Conservation (phyloP, 176 grass and related monocot genomes). For the Guadua angustifolia region DNA sequence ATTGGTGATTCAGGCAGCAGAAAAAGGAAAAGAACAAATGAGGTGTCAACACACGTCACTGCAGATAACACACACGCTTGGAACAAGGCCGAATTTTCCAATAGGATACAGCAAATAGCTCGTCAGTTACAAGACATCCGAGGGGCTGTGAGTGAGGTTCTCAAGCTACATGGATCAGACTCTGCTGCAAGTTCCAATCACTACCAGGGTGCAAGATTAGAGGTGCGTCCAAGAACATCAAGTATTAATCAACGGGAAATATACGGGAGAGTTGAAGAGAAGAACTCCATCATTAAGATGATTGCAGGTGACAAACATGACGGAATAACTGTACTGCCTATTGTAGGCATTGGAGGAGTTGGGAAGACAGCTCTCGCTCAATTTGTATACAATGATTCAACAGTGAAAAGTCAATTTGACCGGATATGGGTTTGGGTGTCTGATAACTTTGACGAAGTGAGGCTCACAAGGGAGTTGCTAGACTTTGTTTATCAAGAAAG, state of each 20-base stretch:
- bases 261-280: slow-evolving; percentile 22
- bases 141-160: neutral
- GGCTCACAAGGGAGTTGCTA: slow-evolving; percentile 25
- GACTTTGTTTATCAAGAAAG: slow-evolving; percentile 9
- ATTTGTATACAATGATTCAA: too few species aligned
- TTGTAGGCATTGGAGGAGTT: too few species aligned
- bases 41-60: too few species aligned
- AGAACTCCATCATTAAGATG: slow-evolving; percentile 3
- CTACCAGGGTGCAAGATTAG: too few species aligned
- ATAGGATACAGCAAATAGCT: neutral
- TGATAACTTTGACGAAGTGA: neutral
- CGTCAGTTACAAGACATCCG: neutral
- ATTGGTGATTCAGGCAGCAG: too few species aligned
- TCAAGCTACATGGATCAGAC: neutral
- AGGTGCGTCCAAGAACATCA: too few species aligned
- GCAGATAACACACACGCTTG: neutral
- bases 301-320: neutral
- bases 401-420: too few species aligned
- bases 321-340: neutral
- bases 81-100: neutral
- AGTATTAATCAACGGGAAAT: neutral
- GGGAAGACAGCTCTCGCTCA: too few species aligned
- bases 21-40: too few species aligned
- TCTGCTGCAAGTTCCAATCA: neutral
- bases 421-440: slow-evolving; percentile 39